Conservation (phyloP, 768 basidiomycete species). For the Lactarius trivialis region DNA sequence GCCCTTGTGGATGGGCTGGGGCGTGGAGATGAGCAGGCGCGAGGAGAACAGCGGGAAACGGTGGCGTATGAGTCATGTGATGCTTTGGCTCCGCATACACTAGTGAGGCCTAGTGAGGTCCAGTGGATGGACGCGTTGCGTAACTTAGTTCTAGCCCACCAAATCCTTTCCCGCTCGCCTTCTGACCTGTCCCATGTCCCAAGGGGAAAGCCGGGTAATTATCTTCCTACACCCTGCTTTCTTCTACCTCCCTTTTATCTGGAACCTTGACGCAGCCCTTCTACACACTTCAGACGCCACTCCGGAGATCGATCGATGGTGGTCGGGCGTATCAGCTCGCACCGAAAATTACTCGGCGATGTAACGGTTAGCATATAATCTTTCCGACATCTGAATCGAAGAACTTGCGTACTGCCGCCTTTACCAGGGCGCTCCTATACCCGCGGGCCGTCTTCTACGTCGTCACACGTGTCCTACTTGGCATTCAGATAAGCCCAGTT, state of each 20-base stretch:
- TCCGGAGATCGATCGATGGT: conserved; percentile 16
- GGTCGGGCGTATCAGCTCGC: not conserved
- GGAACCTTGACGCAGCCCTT: not conserved
- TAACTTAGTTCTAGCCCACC: too few species aligned
- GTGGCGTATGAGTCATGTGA: too few species aligned
- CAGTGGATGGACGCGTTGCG: too few species aligned
- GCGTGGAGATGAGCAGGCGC: too few species aligned
- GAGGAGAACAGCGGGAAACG: too few species aligned
- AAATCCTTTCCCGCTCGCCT: too few species aligned
- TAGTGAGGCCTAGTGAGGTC: too few species aligned
- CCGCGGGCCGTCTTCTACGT: not conserved
- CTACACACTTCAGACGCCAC: not conserved
- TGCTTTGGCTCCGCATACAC: too few species aligned
- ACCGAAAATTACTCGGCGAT: not conserved
- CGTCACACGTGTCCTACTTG: not conserved
- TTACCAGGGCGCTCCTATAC: not conserved
- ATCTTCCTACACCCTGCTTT: not conserved
- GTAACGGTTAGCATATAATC: not conserved
- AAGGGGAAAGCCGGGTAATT: too few species aligned
- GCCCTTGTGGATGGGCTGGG: too few species aligned
- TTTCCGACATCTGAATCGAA: not conserved
- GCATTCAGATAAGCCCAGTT: not conserved
- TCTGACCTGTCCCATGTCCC: too few species aligned
- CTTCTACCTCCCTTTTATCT: not conserved
- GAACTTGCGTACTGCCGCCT: conserved; percentile 1